Percentiles rank a stretch among this genome's conserved stretches.
Conservation (phyloP, 176 grass and related monocot genomes). For the Eremochloa ophiuroides region DNA sequence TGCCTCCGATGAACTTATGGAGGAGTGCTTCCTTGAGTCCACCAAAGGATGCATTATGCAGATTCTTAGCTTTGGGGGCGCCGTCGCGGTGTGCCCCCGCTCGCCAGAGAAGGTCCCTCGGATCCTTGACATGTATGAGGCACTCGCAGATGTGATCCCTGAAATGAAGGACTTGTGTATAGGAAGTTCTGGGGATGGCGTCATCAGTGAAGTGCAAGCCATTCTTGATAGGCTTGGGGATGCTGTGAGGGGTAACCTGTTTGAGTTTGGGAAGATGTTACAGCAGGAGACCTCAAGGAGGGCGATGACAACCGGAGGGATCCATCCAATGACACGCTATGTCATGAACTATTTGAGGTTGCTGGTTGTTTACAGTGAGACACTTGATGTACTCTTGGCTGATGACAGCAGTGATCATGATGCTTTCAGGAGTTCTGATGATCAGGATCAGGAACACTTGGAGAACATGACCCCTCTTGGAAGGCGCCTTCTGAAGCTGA, state of each 20-base stretch:
- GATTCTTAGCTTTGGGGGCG: slow-evolving; percentile 83
- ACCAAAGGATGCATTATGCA: slow-evolving; percentile 83
- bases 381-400: slow-evolving; percentile 62
- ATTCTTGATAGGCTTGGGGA: slow-evolving; percentile 77
- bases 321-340: slow-evolving; percentile 91
- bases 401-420: slow-evolving; percentile 26
- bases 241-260: slow-evolving; percentile 64
- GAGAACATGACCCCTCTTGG: slow-evolving; percentile 65
- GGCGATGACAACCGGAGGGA: slow-evolving; percentile 63
- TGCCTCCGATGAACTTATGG: slow-evolving; percentile 56
- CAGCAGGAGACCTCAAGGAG: slow-evolving; percentile 68
- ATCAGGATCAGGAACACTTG: slow-evolving; percentile 51
- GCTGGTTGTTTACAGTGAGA: slow-evolving; percentile 69
- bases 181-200: slow-evolving; percentile 49
- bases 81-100: slow-evolving; percentile 69
- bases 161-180: slow-evolving; percentile 68
- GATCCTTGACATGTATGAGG: slow-evolving; percentile 91
- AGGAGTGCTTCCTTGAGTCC: slow-evolving; percentile 81
- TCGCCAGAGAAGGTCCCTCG: slow-evolving; percentile 83
- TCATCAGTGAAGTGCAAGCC: slow-evolving; percentile 61
- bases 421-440: slow-evolving; percentile 16
- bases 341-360: slow-evolving; percentile 93
- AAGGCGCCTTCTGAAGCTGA: slow-evolving; percentile 51
- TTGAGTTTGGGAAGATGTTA: slow-evolving; percentile 76
- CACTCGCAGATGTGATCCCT: slow-evolving; percentile 67